phyloP scores from a whole-genome alignment of 2,329 filamentous ascomycete genomes.

The Malbranchea zuffiana region DNA sequence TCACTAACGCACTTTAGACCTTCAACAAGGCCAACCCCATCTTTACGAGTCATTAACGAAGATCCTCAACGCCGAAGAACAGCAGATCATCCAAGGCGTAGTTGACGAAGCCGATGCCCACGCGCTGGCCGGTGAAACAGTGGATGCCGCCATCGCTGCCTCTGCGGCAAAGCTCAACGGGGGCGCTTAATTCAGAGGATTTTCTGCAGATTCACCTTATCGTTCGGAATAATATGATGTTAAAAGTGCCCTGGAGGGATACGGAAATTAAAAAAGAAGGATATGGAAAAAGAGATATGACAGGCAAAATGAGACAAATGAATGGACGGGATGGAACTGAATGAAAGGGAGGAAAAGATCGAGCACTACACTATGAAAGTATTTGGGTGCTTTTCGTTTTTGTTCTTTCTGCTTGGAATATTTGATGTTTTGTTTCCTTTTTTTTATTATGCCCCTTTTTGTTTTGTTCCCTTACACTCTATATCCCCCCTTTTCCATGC shows the following conservation, averaged over 20 bases:
- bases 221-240: no score
- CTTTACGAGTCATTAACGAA: conserved; percentile 73
- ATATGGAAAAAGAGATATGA: conserved; percentile 6
- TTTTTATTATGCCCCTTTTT: background rate
- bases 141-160: conserved; percentile 29
- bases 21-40: conserved; percentile 83
- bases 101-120: conserved; percentile 59
- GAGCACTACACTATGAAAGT: background rate
- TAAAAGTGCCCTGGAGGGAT: no score
- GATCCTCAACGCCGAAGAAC: conserved; percentile 69
- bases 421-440: background rate
- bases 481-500: background rate
- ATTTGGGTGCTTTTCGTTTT: no score
- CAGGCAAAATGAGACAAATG: background rate
- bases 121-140: conserved; percentile 28
- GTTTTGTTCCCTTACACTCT: background rate
- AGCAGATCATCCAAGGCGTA: conserved; percentile 66
- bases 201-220: no score
- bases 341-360: background rate
- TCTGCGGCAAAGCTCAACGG: conserved; percentile 19
- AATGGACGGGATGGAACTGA: background rate
- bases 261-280: background rate
- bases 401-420: background rate
- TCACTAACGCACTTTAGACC: conserved; percentile 42
- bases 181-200: conserved; percentile 12